Base-by-base conservation (phyloP, 768 basidiomycete genomes). In the Pleurotus sapidus region DNA sequence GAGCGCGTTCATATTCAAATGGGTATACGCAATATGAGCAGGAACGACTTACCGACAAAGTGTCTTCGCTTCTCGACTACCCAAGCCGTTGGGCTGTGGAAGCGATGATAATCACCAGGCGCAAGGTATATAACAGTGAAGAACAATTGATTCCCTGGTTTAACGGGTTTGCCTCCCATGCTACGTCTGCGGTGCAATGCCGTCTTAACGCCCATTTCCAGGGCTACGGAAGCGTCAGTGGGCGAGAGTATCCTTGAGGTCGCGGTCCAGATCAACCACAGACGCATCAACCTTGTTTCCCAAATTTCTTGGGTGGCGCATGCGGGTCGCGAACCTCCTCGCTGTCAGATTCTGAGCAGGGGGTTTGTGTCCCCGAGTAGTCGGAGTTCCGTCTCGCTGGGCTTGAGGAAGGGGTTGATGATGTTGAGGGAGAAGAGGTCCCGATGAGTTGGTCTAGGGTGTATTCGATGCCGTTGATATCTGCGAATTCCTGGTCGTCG, bases 101-200 rank as follows among this genome's bases (percentile, higher is more conserved):
- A 99, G 14, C 96, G 85, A 67, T 99, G 96, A 71, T 98, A 98
- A 68, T 99, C 97, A 1, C 97, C 96, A 1, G 97, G 97, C 0
- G 96, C 97, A 56, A 99, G 89, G 74, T 98, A 99, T 59, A 99
- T 89, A 63, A 99, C 97, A 20, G 89, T 76, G 71, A 98, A 99
- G 74, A 86, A 97, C 20, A 98, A 84, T 15, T 86, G 80, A 67
- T 98, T 89, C 12, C 92, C 93, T 2, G 87, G 82, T 60, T 84
- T 83, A 45, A 88, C 76, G 40, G 74, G 75, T 58, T 77, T 75
- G 53, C 78, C 75, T 15, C 78, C 80, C 49, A 72, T 73, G 59
- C 72, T 72, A 49, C 67, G 67, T 56, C 65, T 63, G 30, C 74
- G 66, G 14, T 70, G 56, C 17, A 78, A 59, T 0, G 74, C 50